Base-by-base conservation (phyloP, 2,329 filamentous ascomycete species). In the Aureobasidium subglaciale region DNA sequence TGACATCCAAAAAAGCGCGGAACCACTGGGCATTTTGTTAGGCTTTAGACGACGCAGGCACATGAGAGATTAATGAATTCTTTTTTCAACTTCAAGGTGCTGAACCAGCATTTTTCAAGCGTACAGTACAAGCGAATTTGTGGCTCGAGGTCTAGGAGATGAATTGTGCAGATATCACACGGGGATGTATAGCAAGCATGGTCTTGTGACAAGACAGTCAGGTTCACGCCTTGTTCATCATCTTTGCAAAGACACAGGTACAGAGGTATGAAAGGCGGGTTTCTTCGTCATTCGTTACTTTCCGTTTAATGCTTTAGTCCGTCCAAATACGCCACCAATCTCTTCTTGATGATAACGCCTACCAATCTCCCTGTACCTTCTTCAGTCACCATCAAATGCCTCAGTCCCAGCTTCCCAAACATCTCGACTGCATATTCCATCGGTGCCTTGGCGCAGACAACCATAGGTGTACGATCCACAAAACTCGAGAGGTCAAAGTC, bases 361-460 rank as follows among this genome's bases (percentile, higher is more conserved):
- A 79, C 66, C 43, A 81, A 64, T 59, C 61, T 69, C 1, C 77
- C 73, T 20, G 71, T 78, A 1, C 77, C 77, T 58, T 80, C 75
- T 59, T 79, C 77, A 2, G 76, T 71, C 5, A 83, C 67, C 62
- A 79, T 75, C 40, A 83, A 58, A 67, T 82, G 73, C 57, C 79
- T 67, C 60, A 82, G 59, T 0, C 80, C 80, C 38, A 84, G 62
- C 63, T 81, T 81, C 3, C 74, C 75, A 68, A 83, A 82, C 74
- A 83, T 78, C 65, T 83, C 80, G 1, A 82, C 76, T 1, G 74
- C 78, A 64, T 80, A 80, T 64, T 84, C 81, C 61, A 83, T 71
- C 9, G 80, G 80, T 40, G 80, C 78, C 41, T 73, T 73, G 1
- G 71, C 73, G 55, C 71, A 76, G 5, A 83, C 65, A 1, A 68